Evolutionary conservation across 139 green algal species (phyloP).

Genomic region (Tetraselmis striata): DNA sequence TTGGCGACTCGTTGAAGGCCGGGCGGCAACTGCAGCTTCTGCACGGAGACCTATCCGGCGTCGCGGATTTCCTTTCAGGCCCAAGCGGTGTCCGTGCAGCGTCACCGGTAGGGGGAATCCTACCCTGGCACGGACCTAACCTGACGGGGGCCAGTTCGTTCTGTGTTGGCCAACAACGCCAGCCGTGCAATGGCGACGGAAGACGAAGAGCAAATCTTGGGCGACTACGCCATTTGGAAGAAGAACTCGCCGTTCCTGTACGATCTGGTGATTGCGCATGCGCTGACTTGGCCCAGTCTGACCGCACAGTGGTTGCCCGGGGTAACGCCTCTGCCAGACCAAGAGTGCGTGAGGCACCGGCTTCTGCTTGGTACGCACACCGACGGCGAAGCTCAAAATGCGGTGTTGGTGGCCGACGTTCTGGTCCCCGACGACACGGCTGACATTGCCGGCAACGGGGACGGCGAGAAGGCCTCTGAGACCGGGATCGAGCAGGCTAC

Average conservation of each 20-base stretch:
- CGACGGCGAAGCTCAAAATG: not conserved
- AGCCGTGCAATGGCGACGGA: too few species aligned
- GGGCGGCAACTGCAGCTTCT: too few species aligned
- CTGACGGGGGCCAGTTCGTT: too few species aligned
- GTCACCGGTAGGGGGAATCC: too few species aligned
- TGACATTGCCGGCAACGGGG: not conserved
- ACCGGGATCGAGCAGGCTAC: not conserved
- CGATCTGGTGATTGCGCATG: not conserved
- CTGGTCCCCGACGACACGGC: not conserved
- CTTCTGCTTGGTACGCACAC: not conserved
- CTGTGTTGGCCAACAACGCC: too few species aligned
- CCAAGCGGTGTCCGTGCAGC: too few species aligned
- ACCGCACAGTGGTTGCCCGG: not conserved
- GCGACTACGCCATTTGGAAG: not conserved
- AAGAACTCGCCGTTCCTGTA: not conserved
- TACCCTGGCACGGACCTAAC: too few species aligned
- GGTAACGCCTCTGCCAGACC: not conserved
- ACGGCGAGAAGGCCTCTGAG: not conserved
- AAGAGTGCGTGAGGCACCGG: not conserved
- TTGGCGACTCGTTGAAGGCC: too few species aligned
- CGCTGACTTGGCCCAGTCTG: not conserved
- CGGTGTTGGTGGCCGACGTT: not conserved
- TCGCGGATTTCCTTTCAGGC: too few species aligned
- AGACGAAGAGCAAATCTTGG: not conserved
- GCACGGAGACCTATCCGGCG: too few species aligned